These are phyloP conservation scores for Didymella segeticola DNA, from an alignment of 2,329 filamentous ascomycete species.

Conservation along the genomic window DNA sequence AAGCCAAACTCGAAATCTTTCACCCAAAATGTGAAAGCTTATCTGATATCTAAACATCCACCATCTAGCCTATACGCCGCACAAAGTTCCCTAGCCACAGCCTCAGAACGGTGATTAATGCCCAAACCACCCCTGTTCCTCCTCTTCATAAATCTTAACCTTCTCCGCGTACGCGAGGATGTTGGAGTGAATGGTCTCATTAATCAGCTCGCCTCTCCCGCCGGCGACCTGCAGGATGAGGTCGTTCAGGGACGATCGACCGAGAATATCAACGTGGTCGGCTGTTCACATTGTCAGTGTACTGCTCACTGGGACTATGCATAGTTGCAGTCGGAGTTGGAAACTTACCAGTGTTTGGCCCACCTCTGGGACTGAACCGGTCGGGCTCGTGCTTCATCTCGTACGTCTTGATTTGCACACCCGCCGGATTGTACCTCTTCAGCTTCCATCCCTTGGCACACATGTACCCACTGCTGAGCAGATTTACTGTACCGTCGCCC, in stretches of 20 bases:
- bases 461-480: slow-evolving; percentile 96
- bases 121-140: slow-evolving; percentile 8
- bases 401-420: slow-evolving; percentile 79
- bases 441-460: slow-evolving; percentile 94
- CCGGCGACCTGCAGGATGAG: slow-evolving; percentile 85
- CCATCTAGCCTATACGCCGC: slow-evolving; percentile 9
- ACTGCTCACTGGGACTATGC: background rate
- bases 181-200: slow-evolving; percentile 78
- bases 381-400: slow-evolving; percentile 99
- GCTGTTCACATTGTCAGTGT: slow-evolving; percentile 54
- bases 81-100: background rate
- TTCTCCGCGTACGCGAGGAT: slow-evolving; percentile 83
- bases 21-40: no score
- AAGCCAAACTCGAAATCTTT: no score
- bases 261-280: slow-evolving; percentile 96
- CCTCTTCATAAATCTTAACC: slow-evolving; percentile 76
- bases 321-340: background rate
- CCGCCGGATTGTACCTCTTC: slow-evolving; percentile 90
- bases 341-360: slow-evolving; percentile 65
- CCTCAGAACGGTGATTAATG: background rate
- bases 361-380: slow-evolving; percentile 80
- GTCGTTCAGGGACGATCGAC: slow-evolving; percentile 87
- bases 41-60: slow-evolving; percentile 7
- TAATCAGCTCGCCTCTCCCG: slow-evolving; percentile 80
- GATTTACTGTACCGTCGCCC: slow-evolving; percentile 92